phyloP scores from a whole-genome alignment of 2,329 filamentous ascomycete genomes.

The Mycosphaerelloides madeirae region DNA sequence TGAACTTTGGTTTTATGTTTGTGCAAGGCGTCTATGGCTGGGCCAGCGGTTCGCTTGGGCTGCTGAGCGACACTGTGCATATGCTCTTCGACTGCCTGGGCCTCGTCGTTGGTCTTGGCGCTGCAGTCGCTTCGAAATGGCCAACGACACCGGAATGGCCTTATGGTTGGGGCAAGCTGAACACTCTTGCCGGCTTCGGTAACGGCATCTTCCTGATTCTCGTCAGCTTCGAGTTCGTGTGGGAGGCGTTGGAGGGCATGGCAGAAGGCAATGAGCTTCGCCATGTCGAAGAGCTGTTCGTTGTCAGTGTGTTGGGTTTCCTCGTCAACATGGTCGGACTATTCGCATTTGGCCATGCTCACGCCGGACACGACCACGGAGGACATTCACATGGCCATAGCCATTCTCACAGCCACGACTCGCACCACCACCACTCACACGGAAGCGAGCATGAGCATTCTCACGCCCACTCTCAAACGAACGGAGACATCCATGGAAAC shows the following conservation, averaged over 20 bases:
- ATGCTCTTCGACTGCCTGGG: conserved; percentile 99
- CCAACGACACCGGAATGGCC: conserved; percentile 83
- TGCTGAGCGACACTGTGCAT: conserved; percentile 97
- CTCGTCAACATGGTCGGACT: conserved; percentile 90
- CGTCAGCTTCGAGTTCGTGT: conserved; percentile 92
- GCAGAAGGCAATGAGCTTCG: conserved; percentile 79
- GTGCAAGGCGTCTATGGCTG: conserved; percentile 94
- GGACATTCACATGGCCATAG: conserved; percentile 54
- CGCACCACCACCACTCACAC: conserved; percentile 35
- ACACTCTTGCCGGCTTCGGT: conserved; percentile 91
- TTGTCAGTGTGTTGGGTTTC: conserved; percentile 82
- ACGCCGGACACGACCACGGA: conserved; percentile 42
- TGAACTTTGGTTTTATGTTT: conserved; percentile 93
- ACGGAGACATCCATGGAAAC: conserved; percentile 33
- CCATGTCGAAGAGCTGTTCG: conserved; percentile 76
- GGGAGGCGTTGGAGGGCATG: conserved; percentile 85
- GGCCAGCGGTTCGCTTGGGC: conserved; percentile 82
- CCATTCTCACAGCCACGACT: conserved; percentile 35
- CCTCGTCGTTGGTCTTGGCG: conserved; percentile 81
- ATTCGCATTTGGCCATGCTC: conserved; percentile 66
- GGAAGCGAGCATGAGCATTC: conserved; percentile 27
- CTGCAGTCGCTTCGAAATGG: conserved; percentile 95
- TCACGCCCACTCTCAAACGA: conserved; percentile 54
- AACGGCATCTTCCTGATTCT: conserved; percentile 95
- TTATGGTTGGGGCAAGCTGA: conserved; percentile 94